Percentiles rank a stretch among this genome's conserved stretches.
These are phyloP conservation scores for Pichia sp. DNA, from an alignment of 1,139 yeast genomes.

Conservation along the genomic window DNA sequence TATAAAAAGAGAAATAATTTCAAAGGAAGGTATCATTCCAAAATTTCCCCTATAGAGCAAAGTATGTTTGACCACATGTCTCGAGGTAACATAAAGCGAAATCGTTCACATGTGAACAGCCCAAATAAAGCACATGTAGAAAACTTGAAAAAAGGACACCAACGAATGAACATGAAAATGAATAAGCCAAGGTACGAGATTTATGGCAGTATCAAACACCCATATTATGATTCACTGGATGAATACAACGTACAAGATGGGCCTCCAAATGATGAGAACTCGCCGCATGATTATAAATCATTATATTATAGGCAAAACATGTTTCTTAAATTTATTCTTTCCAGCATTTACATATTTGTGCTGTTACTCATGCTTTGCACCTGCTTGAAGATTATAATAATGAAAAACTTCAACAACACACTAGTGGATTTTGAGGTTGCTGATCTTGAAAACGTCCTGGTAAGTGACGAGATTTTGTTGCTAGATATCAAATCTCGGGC, in stretches of 20 bases:
- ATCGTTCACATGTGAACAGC: neutral
- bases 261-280: conserved; percentile 19
- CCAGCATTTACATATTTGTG: conserved; percentile 19
- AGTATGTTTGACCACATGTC: neutral
- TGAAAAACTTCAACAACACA: conserved; percentile 28
- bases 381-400: conserved; percentile 22
- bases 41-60: conserved; percentile 1
- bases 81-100: neutral
- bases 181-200: neutral
- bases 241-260: conserved; percentile 17
- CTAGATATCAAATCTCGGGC: conserved; percentile 75
- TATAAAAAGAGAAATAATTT: conserved; percentile 8
- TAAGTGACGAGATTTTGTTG: conserved; percentile 76
- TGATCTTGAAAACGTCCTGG: conserved; percentile 64
- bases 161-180: neutral
- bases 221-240: conserved; percentile 9
- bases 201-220: conserved; percentile 10
- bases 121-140: neutral
- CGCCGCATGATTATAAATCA: conserved; percentile 33
- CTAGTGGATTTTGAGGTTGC: conserved; percentile 59
- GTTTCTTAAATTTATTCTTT: conserved; percentile 20
- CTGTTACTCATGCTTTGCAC: conserved; percentile 15
- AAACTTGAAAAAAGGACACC: neutral
- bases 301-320: conserved; percentile 26
- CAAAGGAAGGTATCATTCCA: neutral